Evolutionary conservation across 2,329 filamentous ascomycete species (phyloP), one percentile per base, ranked within the genome.

Genomic region (Claviceps sp.): DNA sequence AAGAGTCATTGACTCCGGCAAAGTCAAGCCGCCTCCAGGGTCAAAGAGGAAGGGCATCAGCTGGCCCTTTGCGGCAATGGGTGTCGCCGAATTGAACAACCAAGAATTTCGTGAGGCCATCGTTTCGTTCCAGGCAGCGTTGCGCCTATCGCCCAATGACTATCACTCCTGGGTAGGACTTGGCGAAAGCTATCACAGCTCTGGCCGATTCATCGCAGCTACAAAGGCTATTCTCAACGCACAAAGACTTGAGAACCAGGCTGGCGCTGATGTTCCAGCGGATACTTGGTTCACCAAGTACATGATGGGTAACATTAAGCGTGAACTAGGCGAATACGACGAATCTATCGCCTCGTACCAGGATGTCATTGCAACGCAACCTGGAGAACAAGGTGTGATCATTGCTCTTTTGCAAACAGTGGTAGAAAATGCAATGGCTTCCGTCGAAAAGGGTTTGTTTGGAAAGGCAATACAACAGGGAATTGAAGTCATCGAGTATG

Each of bases 121-220:
- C 51, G 83, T 91, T 8, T 95, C 88, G 0, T 98, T 97, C 65
- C 86, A 97, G 62, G 82, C 88, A 1, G 90, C 93, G 11, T 73
- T 98, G 37, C 78, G 91, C 50, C 86, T 95, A 47, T 80, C 82
- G 2, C 88, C 90, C 0, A 74, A 84, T 43, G 88, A 97, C 66
- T 97, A 97, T 62, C 86, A 98, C 68, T 95, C 88, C 0, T 98
- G 91, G 81, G 86, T 98, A 24, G 93, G 93, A 1, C 76, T 98
- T 1, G 93, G 91, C n/a, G 93, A 98, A 69, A 95, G 89, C 62
- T 98, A 98, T 62, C 86, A 96, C 64, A 93, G 87, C 59, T 95
- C 90, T 16, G 91, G 93, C 9, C 79, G 91, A 56, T 94, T 94
- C 62, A 86, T 96, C 54, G 91, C 93, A n/a, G 91, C 93, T 0